A percentile compares a stretch with the other conserved stretches of the same genome.
These are phyloP conservation scores for Manihot esculenta DNA, from an alignment of 441 rosid species.

Conservation along the genomic window DNA sequence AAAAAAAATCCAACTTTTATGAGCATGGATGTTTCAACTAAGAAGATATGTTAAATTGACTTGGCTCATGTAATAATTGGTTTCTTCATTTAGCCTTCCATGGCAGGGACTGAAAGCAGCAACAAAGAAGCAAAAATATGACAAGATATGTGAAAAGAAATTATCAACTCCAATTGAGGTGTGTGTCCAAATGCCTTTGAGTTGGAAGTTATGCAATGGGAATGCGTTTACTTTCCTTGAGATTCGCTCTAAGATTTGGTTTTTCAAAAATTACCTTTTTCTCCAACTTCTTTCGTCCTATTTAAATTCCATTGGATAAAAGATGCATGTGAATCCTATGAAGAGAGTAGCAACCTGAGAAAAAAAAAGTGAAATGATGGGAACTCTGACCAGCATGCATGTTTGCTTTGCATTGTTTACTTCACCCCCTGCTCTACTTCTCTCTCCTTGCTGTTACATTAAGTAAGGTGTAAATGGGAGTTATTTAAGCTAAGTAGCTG, in stretches of 20 bases:
- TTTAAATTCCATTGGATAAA: neutral
- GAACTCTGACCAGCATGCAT: neutral
- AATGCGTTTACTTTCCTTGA: neutral
- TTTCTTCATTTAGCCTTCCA: constrained; percentile 59
- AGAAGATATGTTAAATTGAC: neutral
- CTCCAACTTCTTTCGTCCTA: neutral
- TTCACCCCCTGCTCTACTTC: neutral
- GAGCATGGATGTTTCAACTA: neutral
- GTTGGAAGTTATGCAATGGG: neutral
- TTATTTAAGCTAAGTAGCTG: neutral
- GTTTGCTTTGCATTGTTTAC: neutral
- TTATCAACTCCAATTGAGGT: constrained; percentile 90
- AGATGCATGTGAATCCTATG: neutral
- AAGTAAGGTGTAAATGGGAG: neutral
- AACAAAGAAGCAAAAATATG: constrained; percentile 88
- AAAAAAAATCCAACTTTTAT: no score
- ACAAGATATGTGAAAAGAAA: constrained; percentile 90
- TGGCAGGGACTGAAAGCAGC: constrained; percentile 96
- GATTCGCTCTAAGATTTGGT: constrained; percentile 3
- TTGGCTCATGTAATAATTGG: neutral
- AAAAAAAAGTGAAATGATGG: neutral
- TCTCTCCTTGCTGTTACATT: neutral
- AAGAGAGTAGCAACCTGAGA: neutral
- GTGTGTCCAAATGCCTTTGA: constrained; percentile 5
- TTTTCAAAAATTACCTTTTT: neutral